phyloP scores from a whole-genome alignment of 306 rosid species.

The Cucurbita moschata region DNA sequence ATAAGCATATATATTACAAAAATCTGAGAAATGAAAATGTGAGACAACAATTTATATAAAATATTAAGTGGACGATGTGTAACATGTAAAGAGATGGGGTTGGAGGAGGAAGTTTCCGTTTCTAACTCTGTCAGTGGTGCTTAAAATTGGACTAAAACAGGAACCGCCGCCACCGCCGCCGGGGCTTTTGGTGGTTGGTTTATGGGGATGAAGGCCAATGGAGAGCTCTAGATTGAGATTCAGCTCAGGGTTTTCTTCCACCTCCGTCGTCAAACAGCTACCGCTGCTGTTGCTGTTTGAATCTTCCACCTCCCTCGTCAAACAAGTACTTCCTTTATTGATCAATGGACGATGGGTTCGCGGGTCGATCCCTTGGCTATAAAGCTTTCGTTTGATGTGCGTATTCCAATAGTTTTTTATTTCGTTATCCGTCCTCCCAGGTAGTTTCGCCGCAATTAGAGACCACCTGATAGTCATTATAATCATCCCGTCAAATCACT shows the following conservation, averaged over 20 bases:
- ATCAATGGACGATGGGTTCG: slow-evolving; percentile 41
- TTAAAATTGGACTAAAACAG: not conserved
- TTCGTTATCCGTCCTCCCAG: slow-evolving; percentile 36
- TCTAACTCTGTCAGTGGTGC: not conserved
- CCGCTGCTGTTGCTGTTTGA: slow-evolving; percentile 12
- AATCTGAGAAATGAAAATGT: not conserved
- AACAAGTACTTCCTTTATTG: not conserved
- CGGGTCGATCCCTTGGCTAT: slow-evolving; percentile 48
- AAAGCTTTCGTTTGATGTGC: slow-evolving; percentile 48
- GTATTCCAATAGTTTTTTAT: slow-evolving; percentile 64
- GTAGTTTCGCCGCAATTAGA: slow-evolving; percentile 37
- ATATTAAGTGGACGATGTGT: not conserved
- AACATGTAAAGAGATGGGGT: not conserved
- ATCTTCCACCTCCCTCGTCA: not conserved
- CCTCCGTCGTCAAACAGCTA: slow-evolving; percentile 37
- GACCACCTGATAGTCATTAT: slow-evolving; percentile 34
- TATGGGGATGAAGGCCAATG: not conserved
- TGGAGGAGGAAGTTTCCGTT: not conserved
- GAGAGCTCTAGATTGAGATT: not conserved
- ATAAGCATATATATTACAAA: not conserved
- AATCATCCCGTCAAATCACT: not conserved
- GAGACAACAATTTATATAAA: not conserved
- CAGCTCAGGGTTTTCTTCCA: not conserved
- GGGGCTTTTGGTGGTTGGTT: not conserved
- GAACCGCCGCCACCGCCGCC: not conserved